Percentiles rank a stretch among this genome's conserved stretches.
Evolutionary conservation across 768 basidiomycete genomes (phyloP).

Genomic region (Auriculariales sp.): DNA sequence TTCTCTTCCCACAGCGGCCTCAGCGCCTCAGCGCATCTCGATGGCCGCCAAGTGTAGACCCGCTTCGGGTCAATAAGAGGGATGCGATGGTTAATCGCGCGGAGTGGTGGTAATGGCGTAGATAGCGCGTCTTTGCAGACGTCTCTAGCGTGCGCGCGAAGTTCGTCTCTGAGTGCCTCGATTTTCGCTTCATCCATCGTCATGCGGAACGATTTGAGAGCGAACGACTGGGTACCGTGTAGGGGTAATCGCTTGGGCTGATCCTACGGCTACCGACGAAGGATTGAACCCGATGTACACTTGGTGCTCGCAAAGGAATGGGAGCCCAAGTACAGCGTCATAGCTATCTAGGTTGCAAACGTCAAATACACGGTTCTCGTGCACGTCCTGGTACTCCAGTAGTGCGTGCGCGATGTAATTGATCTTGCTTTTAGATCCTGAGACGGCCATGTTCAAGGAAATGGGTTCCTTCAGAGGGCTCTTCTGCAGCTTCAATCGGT

Average conservation of each 20-base stretch:
- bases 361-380: constrained; percentile 18
- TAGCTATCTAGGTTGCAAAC: constrained; percentile 24
- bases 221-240: neutral
- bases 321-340: constrained; percentile 23
- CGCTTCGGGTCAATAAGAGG: constrained; percentile 18
- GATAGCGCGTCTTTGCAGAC: constrained; percentile 15
- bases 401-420: constrained; percentile 14
- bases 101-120: constrained; percentile 16
- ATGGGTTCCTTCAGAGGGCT: constrained; percentile 18
- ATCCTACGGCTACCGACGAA: constrained; percentile 8
- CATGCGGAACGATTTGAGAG: neutral
- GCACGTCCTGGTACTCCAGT: constrained; percentile 22
- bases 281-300: constrained; percentile 17
- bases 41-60: constrained; percentile 20
- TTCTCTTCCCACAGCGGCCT: constrained; percentile 15
- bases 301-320: constrained; percentile 20
- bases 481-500: constrained; percentile 20
- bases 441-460: constrained; percentile 23
- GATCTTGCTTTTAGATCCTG: constrained; percentile 25
- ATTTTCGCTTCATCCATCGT: neutral
- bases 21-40: constrained; percentile 21
- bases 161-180: constrained; percentile 1
- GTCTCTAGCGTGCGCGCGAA: constrained; percentile 13
- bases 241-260: neutral
- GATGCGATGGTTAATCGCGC: constrained; percentile 23